Evolutionary conservation across 331 rosid species (phyloP).

Genomic region (Acacia pycnantha): DNA sequence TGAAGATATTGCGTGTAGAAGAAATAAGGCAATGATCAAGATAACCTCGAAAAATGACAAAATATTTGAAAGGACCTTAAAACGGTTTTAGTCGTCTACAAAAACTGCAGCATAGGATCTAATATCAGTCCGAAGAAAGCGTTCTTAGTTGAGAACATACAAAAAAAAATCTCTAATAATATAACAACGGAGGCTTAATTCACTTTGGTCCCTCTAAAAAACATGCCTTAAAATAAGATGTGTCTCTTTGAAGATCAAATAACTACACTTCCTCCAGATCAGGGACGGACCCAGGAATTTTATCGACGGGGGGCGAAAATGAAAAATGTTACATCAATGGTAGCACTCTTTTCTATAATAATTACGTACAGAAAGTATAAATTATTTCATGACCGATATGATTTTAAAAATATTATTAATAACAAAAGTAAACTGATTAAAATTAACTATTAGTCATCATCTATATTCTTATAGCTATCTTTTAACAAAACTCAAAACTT

Average conservation of each 20-base stretch:
- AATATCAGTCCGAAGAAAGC: background rate
- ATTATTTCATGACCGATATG: too few species aligned
- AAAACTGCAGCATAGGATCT: background rate
- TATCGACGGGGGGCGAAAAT: too few species aligned
- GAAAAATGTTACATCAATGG: too few species aligned
- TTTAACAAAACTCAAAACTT: too few species aligned
- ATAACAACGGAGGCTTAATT: background rate
- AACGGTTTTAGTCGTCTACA: background rate
- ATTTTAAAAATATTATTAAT: too few species aligned
- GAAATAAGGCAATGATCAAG: constrained; percentile 5
- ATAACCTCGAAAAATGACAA: background rate
- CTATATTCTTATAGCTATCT: too few species aligned
- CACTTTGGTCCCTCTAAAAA: background rate
- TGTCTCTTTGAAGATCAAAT: background rate
- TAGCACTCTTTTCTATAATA: too few species aligned
- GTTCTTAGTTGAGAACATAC: background rate
- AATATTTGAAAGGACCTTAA: background rate
- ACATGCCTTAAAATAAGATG: background rate
- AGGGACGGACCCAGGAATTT: too few species aligned
- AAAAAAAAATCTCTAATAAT: background rate
- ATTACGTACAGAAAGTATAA: too few species aligned
- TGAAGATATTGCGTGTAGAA: background rate
- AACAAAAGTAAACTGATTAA: too few species aligned
- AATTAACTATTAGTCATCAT: too few species aligned
- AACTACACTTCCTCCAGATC: background rate